Percentiles rank a stretch among this genome's conserved stretches.
Conservation (phyloP, 345 rosid species). For the Dovyalis caffra region DNA sequence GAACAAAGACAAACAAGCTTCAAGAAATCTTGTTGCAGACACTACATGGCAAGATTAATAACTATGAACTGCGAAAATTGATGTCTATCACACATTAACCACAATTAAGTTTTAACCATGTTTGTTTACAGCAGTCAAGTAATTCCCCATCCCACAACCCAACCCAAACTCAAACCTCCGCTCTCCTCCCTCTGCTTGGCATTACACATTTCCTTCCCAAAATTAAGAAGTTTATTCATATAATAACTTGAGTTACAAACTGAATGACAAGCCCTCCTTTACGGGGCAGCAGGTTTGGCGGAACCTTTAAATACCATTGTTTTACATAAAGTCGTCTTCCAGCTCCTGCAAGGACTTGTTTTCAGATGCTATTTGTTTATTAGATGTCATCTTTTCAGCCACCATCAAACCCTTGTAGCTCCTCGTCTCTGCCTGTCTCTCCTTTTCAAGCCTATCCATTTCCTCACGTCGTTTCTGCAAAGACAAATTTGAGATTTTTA, state of each 20-base stretch:
- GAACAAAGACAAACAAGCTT: not conserved
- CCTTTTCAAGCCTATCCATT: constrained; percentile 85
- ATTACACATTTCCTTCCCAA: not conserved
- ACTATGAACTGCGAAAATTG: not conserved
- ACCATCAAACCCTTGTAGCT: constrained; percentile 99
- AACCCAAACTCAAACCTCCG: not conserved
- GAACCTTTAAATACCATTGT: not conserved
- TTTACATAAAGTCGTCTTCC: constrained; percentile 96
- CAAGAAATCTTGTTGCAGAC: not conserved
- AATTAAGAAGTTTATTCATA: not conserved
- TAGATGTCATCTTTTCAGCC: constrained; percentile 89
- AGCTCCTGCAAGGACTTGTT: constrained; percentile 89
- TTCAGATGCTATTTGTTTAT: constrained; percentile 81
- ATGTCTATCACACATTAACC: not conserved
- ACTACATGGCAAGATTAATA: not conserved
- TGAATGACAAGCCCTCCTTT: constrained; percentile 22
- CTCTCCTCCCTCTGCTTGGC: constrained; percentile 2
- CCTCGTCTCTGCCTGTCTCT: constrained; percentile 82
- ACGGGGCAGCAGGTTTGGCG: constrained; percentile 17
- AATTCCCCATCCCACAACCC: constrained; percentile 7
- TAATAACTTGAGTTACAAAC: constrained; percentile 16
- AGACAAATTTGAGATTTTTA: not conserved
- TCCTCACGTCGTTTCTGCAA: constrained; percentile 90
- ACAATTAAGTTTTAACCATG: not conserved
- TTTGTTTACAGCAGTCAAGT: constrained; percentile 14